Base-by-base conservation (phyloP, 441 rosid species). In the Euphorbia neoarborescens region DNA sequence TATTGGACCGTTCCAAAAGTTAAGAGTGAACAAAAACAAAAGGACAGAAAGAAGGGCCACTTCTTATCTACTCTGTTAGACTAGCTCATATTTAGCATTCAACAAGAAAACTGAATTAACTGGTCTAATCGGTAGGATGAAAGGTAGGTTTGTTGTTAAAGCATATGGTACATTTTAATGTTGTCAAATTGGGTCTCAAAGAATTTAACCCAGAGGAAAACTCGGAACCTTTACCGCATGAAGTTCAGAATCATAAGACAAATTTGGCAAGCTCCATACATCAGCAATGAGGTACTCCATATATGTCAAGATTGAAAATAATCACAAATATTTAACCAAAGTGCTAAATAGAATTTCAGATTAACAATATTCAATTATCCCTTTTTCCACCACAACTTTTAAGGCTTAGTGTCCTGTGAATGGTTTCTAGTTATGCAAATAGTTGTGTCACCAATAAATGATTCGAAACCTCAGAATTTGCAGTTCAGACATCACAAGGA, bases 81-180 rank as follows among this genome's bases (percentile, higher is more conserved):
- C 19, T 14, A 37, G 58, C 50, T 35, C 5, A 54, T 54, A 5
- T 51, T 11, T 54, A 22, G 19, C 37, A 44, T 34, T 25, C 8
- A 14, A 48, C 32, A 15, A 62, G n/a, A 14, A 63, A 63, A 27
- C 48, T n/a, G 60, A 51, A 35, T 51, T 68, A 53, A 68, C 71
- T 37, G 15, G 30, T 54, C 24, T 68, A 68, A 22, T 42, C 22
- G 14, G 15, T 24, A 25, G 60, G 30, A 22, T 56, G 60, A 56
- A 56, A 22, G 15, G 60, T 53, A 53, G 12, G 30, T 17, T 24
- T 15, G 30, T 56, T 22, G 24, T 24, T 24, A 12, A 53, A 19
- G 60, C 60, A 56, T 24, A 56, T 56, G 60, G 60, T 22, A 15
- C 60, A 51, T 22, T 56, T 22, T 56, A 56, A 56, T 56, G 30